Base-by-base conservation (phyloP, 192 early-diverging fungal genomes). In the Coemansia sp. region DNA sequence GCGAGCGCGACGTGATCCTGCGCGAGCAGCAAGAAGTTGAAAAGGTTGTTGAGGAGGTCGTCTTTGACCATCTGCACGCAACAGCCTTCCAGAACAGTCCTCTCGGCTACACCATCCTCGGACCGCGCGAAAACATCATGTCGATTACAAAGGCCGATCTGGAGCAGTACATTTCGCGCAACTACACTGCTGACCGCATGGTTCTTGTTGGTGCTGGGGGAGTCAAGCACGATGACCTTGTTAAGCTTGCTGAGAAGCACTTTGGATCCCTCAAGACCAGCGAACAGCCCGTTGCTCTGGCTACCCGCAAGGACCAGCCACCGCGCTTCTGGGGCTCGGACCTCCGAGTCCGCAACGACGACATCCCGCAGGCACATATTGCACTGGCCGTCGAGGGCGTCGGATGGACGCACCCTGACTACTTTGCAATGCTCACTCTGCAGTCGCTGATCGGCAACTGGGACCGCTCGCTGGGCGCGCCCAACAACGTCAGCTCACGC, bases 151-250 rank as follows among this genome's bases (percentile, higher is more conserved):
- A 92, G 62, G 82, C 86, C 22, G 95, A 99, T 67, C 86, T 99
- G 56, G 63, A 83, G 62, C 84, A 93, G 75, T 99, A 96, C 83
- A 94, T 98, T 73, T 83, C 81, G 75, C 87, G 88, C 73, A 95
- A 99, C 87, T 99, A 98, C 85, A 95, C 92, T 11, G 92, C 93
- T 20, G 95, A 97, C 68, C 89, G 95, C 73, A 97, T 98, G 95
- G 94, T 99, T 40, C 86, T 99, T 35, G 92, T 93, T 22, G 96
- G 92, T 65, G 85, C 93, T 17, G 96, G 96, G 74, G 94, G 88
- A 59, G 85, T 99, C 70, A 88, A 94, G 66, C 96, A 99, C 81
- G 95, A 97, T 66, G 88, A 87, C 29, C 84, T 99, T 45, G 94
- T 97, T 58, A 85, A 88, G 74, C 89, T 96, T 52, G 96, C 96